phyloP scores from a whole-genome alignment of 345 rosid species.

The Sonneratia alba region DNA sequence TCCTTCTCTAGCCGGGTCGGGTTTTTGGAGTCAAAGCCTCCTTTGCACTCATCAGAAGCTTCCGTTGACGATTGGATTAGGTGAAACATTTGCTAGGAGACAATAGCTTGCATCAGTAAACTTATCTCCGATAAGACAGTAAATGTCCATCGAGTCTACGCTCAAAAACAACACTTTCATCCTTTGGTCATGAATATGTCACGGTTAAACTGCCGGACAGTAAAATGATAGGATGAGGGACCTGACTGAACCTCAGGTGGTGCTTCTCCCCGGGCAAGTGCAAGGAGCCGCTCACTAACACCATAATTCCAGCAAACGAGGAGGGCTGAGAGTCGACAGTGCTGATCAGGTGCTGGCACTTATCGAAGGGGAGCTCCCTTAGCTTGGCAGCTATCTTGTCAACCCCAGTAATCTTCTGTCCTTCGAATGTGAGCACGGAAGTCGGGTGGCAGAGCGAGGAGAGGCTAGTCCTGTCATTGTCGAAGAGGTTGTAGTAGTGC shows the following conservation, averaged over 20 bases:
- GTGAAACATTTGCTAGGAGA: constrained; percentile 58
- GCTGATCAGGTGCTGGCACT: constrained; percentile 53
- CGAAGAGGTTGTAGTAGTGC: constrained; percentile 69
- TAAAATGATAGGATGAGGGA: constrained; percentile 4
- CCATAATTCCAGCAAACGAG: constrained; percentile 44
- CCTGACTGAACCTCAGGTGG: constrained; percentile 74
- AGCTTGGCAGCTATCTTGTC: constrained; percentile 54
- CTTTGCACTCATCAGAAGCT: constrained; percentile 19
- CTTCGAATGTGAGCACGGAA: constrained; percentile 81
- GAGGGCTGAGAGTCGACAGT: constrained; percentile 71
- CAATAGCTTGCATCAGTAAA: background rate
- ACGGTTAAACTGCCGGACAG: background rate
- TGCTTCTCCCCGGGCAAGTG: constrained; percentile 61
- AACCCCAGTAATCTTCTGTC: constrained; percentile 47
- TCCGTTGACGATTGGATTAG: constrained; percentile 55
- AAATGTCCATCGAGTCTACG: background rate
- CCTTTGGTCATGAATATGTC: background rate
- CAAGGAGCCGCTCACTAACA: constrained; percentile 76
- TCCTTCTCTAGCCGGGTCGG: too few relatives aligned
- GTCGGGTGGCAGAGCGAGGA: constrained; percentile 45
- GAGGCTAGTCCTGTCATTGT: constrained; percentile 43
- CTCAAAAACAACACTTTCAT: background rate
- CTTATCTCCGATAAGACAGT: too few relatives aligned
- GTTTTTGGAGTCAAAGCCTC: too few relatives aligned
- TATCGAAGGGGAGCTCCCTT: constrained; percentile 57